Evolutionary conservation across 2,329 filamentous ascomycete genomes (phyloP), one percentile per base, ranked within the genome.

Genomic region (Grosmannia huntii): DNA sequence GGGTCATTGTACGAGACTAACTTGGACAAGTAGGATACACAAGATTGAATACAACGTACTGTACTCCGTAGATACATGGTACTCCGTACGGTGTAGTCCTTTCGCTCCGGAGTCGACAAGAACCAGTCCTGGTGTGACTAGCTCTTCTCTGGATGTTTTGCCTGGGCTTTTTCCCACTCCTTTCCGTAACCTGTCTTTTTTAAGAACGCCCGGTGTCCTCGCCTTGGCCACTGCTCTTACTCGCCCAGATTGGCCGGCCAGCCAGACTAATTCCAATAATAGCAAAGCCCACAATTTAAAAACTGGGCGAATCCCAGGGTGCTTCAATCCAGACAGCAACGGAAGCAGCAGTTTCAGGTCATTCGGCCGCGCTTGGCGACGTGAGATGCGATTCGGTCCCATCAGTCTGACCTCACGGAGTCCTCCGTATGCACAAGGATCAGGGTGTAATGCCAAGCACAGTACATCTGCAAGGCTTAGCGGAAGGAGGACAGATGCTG

Each of bases 191-290:
- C 38, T n/a, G 19, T 31, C 27, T 53, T 31, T 53, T 31, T 31
- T 36, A 50, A 27, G 48, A 50, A 27, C 48, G 16, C 41, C 16
- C 16, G 16, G 21, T 19, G 16, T 48, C 9, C 44, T 25, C 19
- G 50, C 38, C 31, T 33, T 33, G 31, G 31, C 31, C 31, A 33
- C 31, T 28, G 7, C 27, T 28, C 4, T 7, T 16, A 16, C 38
- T 41, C 41, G 19, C 19, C 41, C 41, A 44, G 19, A 44, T 4
- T 44, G n/a, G n/a, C n/a, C 16, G 41, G 41, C 41, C 41, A 7
- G 41, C 19, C 41, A n/a, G 41, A 19, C 41, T n/a, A 19, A 9
- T 53, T 57, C 56, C 56, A 57, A 57, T 16, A 48, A 57, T 57
- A 57, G 56, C 49, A 57, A 44, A 44, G 41, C 41, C 41, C 41